Percentiles rank a stretch among this genome's conserved stretches.
Evolutionary conservation across 2,329 filamentous ascomycete genomes (phyloP).

Genomic region (Cladobotryum mycophilum): DNA sequence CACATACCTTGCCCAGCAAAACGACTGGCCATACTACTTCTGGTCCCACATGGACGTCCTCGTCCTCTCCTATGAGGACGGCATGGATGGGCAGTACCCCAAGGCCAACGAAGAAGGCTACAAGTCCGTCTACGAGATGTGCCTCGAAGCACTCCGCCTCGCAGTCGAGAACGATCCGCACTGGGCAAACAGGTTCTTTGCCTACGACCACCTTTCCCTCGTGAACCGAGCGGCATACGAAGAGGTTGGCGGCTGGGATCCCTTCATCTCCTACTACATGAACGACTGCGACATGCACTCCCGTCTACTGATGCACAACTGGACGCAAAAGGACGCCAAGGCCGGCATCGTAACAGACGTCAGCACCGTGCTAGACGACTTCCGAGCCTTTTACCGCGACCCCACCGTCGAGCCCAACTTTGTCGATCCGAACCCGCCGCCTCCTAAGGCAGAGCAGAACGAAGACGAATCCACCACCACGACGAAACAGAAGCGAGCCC

Average conservation of each 20-base stretch:
- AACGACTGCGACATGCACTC: conserved; percentile 52
- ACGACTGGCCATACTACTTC: conserved; percentile 45
- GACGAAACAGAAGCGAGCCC: background rate
- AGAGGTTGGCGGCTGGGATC: conserved; percentile 50
- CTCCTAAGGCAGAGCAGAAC: conserved; percentile 13
- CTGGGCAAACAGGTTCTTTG: conserved; percentile 51
- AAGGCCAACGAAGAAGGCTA: conserved; percentile 30
- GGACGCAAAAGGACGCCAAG: conserved; percentile 32
- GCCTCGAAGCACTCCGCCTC: conserved; percentile 29
- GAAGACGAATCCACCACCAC: conserved; percentile 2
- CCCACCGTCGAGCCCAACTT: conserved; percentile 30
- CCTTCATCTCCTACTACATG: conserved; percentile 51
- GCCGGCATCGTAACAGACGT: conserved; percentile 42
- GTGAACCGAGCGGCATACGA: conserved; percentile 48
- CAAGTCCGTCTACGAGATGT: conserved; percentile 36
- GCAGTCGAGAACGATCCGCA: conserved; percentile 25
- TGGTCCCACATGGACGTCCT: conserved; percentile 53
- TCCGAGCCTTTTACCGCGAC: conserved; percentile 40
- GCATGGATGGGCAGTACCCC: conserved; percentile 27
- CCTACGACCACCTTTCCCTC: conserved; percentile 52
- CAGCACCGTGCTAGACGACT: conserved; percentile 38
- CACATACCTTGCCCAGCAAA: conserved; percentile 37
- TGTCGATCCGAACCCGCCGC: conserved; percentile 31
- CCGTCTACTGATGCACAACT: conserved; percentile 40
- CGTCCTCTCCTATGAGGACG: conserved; percentile 35